Evolutionary conservation across 73 alveolate genomes (phyloP).

Genomic region (Symbiodinium natans): DNA sequence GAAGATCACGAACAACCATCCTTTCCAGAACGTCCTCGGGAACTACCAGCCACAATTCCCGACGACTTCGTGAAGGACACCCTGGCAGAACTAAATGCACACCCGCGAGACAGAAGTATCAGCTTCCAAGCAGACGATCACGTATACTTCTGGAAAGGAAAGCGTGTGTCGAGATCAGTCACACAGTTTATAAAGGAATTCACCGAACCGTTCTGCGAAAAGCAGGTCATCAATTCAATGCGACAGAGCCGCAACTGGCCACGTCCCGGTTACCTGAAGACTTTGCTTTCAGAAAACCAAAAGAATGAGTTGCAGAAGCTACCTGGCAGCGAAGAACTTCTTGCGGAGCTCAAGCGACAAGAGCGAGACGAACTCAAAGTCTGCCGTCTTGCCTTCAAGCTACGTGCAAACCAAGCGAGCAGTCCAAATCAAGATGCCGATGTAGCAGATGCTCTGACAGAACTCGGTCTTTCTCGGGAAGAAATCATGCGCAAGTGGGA

Average conservation of each 20-base stretch:
- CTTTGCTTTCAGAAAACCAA: neutral
- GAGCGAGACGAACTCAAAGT: neutral
- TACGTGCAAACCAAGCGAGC: neutral
- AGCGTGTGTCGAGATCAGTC: neutral
- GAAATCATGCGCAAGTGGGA: neutral
- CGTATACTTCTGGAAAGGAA: conserved; percentile 4
- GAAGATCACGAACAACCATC: too few relatives aligned
- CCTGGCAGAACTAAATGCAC: neutral
- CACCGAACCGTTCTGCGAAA: neutral
- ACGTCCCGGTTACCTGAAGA: conserved; percentile 9
- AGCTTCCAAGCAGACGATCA: neutral
- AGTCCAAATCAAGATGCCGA: neutral
- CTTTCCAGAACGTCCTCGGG: neutral
- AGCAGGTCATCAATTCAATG: neutral
- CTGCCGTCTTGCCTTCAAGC: neutral
- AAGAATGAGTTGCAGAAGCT: too few relatives aligned
- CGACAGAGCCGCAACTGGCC: conserved; percentile 11
- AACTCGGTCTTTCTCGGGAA: neutral
- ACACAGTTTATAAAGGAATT: neutral
- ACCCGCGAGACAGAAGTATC: neutral
- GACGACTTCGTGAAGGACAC: neutral
- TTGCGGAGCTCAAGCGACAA: neutral
- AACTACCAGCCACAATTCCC: neutral
- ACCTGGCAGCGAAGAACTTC: neutral
- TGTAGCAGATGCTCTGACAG: neutral